phyloP scores from a whole-genome alignment of 768 basidiomycete species.

The Boletus coccyginus region DNA sequence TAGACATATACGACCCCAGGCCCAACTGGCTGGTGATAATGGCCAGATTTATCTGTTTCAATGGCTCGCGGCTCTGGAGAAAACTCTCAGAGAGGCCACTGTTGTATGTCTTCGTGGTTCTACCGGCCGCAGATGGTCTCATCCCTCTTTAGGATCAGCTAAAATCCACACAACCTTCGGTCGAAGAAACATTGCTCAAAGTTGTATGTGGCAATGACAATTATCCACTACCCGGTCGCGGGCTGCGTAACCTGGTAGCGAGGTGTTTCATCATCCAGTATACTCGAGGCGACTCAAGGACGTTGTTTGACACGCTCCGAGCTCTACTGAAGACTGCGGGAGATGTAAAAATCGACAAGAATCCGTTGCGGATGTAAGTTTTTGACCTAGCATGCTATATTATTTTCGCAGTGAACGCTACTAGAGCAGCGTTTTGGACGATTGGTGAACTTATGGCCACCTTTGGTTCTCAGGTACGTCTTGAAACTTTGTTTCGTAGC shows the following conservation, averaged over 20 bases:
- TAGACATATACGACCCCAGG: conserved; percentile 37
- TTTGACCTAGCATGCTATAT: not conserved
- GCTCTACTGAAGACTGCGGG: conserved; percentile 68
- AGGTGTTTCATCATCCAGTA: conserved; percentile 76
- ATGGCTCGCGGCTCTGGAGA: conserved; percentile 72
- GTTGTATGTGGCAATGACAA: conserved; percentile 60
- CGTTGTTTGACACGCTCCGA: conserved; percentile 85
- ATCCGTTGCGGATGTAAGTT: conserved; percentile 63
- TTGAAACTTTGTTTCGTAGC: not conserved
- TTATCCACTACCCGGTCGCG: conserved; percentile 85
- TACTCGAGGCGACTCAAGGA: conserved; percentile 75
- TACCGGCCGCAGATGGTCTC: not conserved
- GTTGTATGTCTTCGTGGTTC: conserved; percentile 43
- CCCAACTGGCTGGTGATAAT: conserved; percentile 67
- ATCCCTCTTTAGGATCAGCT: conserved; percentile 52
- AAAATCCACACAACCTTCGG: conserved; percentile 56
- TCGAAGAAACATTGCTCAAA: conserved; percentile 67
- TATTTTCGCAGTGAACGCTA: conserved; percentile 5
- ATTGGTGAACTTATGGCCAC: conserved; percentile 86
- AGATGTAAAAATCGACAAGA: conserved; percentile 73
- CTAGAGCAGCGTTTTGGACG: conserved; percentile 79
- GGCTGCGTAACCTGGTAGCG: conserved; percentile 73
- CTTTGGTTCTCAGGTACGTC: conserved; percentile 78
- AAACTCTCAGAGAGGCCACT: conserved; percentile 46
- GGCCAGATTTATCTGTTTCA: conserved; percentile 82